phyloP scores from a whole-genome alignment of 768 basidiomycete genomes.

The Grammothele lineata region DNA sequence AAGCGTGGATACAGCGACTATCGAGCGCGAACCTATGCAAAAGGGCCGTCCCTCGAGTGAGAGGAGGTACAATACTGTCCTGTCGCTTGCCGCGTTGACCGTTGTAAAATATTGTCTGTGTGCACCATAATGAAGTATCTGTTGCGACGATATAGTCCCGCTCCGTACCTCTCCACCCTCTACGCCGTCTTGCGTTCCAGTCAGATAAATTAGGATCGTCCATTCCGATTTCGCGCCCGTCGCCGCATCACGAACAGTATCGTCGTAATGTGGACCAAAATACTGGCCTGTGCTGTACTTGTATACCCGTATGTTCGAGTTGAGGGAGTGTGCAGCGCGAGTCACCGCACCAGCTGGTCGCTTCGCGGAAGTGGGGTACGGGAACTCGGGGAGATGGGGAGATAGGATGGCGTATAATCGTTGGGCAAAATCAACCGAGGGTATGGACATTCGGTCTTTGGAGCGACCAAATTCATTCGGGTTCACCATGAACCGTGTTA shows the following conservation, averaged over 20 bases:
- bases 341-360: constrained; percentile 19
- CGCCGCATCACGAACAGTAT: constrained; percentile 53
- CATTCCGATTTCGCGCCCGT: constrained; percentile 69
- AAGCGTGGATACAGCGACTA: no score
- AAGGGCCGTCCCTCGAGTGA: constrained; percentile 60
- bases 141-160: no score
- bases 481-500: background rate
- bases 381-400: constrained; percentile 58
- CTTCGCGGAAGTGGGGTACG: constrained; percentile 32
- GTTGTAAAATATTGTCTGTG: constrained; percentile 67
- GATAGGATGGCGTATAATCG: constrained; percentile 43
- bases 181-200: constrained; percentile 68
- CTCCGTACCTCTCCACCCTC: constrained; percentile 61
- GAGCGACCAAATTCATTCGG: background rate
- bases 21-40: constrained; percentile 53
- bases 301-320: constrained; percentile 73
- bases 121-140: no score
- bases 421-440: constrained; percentile 54
- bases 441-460: constrained; percentile 59
- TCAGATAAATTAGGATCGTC: constrained; percentile 73
- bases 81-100: constrained; percentile 45
- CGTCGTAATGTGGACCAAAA: constrained; percentile 78
- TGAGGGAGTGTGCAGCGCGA: constrained; percentile 53
- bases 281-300: constrained; percentile 60
- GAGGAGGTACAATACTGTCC: constrained; percentile 46